phyloP scores from a whole-genome alignment of 805 yeast genomes.

The Lachancea fermentati region DNA sequence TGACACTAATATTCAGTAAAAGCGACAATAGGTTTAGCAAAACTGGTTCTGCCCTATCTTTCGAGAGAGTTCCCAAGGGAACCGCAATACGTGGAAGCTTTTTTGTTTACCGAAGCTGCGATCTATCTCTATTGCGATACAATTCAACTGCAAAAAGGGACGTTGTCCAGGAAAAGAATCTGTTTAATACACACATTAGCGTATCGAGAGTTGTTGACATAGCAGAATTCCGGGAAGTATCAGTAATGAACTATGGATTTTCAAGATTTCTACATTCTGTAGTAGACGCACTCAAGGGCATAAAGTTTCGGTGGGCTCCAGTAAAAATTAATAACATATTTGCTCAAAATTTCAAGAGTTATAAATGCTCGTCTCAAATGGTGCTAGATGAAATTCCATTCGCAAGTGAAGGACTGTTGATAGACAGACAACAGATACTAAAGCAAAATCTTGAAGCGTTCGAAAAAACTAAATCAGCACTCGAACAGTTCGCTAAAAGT shows the following conservation, averaged over 20 bases:
- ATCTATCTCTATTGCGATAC: background rate
- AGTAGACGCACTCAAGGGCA: background rate
- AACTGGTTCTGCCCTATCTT: background rate
- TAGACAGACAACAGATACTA: slow-evolving; percentile 13
- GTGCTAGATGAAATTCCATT: slow-evolving; percentile 13
- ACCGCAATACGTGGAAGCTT: slow-evolving; percentile 7
- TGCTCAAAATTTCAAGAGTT: background rate
- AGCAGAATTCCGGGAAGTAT: slow-evolving; percentile 8
- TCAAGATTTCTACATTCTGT: background rate
- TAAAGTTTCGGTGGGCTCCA: slow-evolving; percentile 2
- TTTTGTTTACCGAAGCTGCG: slow-evolving; percentile 4
- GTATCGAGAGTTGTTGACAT: slow-evolving; percentile 4
- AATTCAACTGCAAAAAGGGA: background rate
- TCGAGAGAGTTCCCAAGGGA: background rate
- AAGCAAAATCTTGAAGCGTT: slow-evolving; percentile 10
- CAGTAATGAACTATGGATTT: slow-evolving; percentile 1
- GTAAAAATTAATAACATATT: background rate
- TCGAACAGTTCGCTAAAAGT: background rate
- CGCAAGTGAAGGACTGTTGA: slow-evolving; percentile 13
- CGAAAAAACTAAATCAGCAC: slow-evolving; percentile 1
- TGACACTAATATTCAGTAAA: slow-evolving; percentile 4
- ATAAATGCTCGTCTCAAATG: background rate
- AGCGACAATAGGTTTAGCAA: background rate
- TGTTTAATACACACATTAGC: slow-evolving; percentile 2
- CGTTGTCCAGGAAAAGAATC: background rate